Evolutionary conservation across 202 grass and related monocot species (phyloP).

Genomic region (Miscanthus sacchariflorus): DNA sequence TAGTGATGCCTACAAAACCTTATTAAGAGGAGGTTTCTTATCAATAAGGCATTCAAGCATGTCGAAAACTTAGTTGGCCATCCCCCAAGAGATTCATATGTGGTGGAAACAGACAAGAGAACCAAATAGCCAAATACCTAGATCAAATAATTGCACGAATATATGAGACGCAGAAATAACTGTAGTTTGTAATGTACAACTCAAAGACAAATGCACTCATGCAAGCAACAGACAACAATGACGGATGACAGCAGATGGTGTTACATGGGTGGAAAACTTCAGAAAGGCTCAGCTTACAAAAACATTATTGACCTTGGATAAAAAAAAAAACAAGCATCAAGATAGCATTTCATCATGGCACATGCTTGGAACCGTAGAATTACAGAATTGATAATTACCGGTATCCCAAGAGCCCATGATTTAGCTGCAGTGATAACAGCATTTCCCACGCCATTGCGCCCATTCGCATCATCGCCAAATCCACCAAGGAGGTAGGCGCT

Average conservation of each 20-base stretch:
- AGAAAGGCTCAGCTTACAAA: neutral
- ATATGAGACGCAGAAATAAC: neutral
- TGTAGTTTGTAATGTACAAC: neutral
- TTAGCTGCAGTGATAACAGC: slow-evolving; percentile 71
- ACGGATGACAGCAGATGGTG: neutral
- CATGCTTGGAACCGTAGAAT: neutral
- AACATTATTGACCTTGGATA: neutral
- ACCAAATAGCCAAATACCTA: neutral
- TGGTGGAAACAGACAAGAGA: neutral
- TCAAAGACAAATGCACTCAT: neutral
- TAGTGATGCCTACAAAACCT: neutral
- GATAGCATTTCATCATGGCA: neutral
- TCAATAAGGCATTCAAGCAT: neutral
- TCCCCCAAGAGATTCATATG: neutral
- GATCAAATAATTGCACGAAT: neutral
- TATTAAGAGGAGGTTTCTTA: neutral
- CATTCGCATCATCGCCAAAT: slow-evolving; percentile 87
- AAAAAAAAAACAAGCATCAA: neutral
- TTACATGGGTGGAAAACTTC: neutral
- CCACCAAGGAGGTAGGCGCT: slow-evolving; percentile 84
- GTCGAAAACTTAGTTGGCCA: neutral
- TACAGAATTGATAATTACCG: slow-evolving; percentile 51
- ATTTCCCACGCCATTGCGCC: slow-evolving; percentile 68
- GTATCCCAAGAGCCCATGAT: slow-evolving; percentile 86
- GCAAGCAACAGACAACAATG: neutral